phyloP scores from a whole-genome alignment of 345 rosid genomes.

The Brassica rapa region DNA sequence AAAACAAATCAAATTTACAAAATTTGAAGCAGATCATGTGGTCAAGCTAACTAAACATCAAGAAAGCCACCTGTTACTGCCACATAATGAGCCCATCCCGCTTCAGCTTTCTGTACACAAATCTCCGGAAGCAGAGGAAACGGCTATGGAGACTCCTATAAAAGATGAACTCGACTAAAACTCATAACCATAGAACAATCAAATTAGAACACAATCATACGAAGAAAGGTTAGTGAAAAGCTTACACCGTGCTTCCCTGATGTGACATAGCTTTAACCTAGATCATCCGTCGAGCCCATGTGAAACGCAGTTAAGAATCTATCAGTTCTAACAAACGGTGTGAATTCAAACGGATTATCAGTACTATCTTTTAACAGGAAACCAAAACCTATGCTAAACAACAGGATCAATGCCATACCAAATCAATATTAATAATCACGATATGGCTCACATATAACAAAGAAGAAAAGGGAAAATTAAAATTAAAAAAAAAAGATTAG shows the following conservation, averaged over 20 bases:
- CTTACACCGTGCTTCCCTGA: constrained; percentile 97
- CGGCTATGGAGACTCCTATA: constrained; percentile 88
- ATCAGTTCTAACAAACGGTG: too few relatives aligned
- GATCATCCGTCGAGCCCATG: constrained; percentile 96
- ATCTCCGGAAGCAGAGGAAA: constrained; percentile 87
- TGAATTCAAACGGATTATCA: too few relatives aligned
- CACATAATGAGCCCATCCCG: constrained; percentile 98
- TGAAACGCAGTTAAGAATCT: constrained; percentile 30
- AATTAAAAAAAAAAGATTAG: too few relatives aligned
- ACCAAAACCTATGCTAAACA: too few relatives aligned
- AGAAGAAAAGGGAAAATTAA: too few relatives aligned
- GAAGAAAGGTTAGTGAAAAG: not conserved
- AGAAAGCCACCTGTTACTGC: constrained; percentile 72
- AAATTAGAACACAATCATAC: not conserved
- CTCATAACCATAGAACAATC: not conserved
- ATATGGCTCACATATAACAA: too few relatives aligned
- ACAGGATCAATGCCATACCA: too few relatives aligned
- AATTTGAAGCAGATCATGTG: not conserved
- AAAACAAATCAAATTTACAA: not conserved
- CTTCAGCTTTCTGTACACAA: constrained; percentile 68
- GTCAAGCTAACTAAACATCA: constrained; percentile 1
- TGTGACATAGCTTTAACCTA: constrained; percentile 95
- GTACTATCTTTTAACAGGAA: too few relatives aligned
- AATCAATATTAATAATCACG: too few relatives aligned
- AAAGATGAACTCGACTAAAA: not conserved